A percentile compares a stretch with the other conserved stretches of the same genome.
Conservation (phyloP, 257 asterid genomes). For the Solanum peruvianum region DNA sequence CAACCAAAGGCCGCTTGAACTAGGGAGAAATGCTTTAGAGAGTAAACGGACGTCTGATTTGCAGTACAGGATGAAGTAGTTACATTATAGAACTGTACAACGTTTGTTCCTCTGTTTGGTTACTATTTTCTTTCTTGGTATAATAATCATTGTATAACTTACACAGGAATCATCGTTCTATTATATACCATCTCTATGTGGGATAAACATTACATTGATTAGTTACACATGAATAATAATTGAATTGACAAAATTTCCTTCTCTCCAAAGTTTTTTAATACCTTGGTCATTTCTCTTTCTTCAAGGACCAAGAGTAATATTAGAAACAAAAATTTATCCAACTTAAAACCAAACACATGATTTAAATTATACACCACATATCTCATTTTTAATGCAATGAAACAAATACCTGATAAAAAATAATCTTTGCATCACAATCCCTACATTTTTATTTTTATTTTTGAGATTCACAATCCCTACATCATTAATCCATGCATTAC, state of each 20-base stretch:
- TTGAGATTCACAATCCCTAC: neutral
- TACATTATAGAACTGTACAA: neutral
- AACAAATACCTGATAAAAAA: neutral
- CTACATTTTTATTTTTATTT: neutral
- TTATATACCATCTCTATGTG: neutral
- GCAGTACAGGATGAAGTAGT: neutral
- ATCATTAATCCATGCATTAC: neutral
- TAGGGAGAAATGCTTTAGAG: neutral
- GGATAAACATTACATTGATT: neutral
- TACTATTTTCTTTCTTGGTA: neutral
- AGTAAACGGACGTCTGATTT: too few species aligned
- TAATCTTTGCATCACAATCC: neutral
- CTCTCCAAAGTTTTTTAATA: neutral
- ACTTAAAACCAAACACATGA: neutral
- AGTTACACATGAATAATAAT: neutral
- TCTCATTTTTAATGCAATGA: neutral
- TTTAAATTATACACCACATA: neutral
- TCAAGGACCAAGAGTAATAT: neutral
- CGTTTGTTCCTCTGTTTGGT: neutral
- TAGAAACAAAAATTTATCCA: neutral
- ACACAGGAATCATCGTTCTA: neutral
- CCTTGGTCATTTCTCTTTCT: neutral
- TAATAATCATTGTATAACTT: neutral
- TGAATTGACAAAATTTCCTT: neutral
- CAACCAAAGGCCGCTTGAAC: neutral